Evolutionary conservation across 768 basidiomycete species (phyloP).

Genomic region (Pholiota microspora): DNA sequence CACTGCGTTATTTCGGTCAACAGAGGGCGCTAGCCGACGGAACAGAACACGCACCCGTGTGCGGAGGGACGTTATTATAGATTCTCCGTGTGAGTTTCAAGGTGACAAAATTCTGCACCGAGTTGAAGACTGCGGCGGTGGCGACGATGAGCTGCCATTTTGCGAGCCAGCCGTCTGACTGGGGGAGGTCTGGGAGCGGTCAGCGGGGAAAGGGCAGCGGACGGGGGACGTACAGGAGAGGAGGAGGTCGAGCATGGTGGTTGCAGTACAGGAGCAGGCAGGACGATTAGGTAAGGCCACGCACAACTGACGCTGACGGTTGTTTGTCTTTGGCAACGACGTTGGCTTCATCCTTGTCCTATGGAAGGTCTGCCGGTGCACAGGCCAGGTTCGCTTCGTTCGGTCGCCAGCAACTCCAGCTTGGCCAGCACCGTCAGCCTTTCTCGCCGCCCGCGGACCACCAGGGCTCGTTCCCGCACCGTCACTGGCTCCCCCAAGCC

Average conservation of each 20-base stretch:
- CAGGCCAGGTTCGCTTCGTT: conserved; percentile 41
- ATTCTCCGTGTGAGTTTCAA: conserved; percentile 75
- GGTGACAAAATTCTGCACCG: conserved; percentile 77
- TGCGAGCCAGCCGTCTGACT: conserved; percentile 69
- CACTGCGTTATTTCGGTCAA: conserved; percentile 45
- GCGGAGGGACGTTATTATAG: conserved; percentile 52
- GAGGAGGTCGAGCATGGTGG: conserved; percentile 22
- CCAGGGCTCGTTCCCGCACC: conserved; percentile 53
- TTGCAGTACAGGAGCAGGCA: too few relatives aligned
- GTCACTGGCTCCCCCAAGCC: conserved; percentile 33
- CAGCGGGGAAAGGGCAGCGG: not conserved
- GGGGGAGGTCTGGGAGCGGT: conserved; percentile 53
- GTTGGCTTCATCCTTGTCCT: conserved; percentile 3
- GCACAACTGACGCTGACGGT: conserved; percentile 6
- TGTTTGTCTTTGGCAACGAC: conserved; percentile 8
- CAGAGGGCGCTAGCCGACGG: not conserved
- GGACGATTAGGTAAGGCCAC: too few relatives aligned
- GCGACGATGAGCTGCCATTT: conserved; percentile 88
- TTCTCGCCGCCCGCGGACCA: conserved; percentile 50
- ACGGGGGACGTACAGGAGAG: conserved; percentile 20
- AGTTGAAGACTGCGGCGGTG: conserved; percentile 80
- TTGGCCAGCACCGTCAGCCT: conserved; percentile 49
- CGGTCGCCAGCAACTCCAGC: conserved; percentile 49
- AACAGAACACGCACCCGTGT: conserved; percentile 29
- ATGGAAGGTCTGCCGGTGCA: conserved; percentile 17